These are phyloP conservation scores for Mixia osmundae DNA, from an alignment of 1,284 basidiomycete species.

Conservation along the genomic window DNA sequence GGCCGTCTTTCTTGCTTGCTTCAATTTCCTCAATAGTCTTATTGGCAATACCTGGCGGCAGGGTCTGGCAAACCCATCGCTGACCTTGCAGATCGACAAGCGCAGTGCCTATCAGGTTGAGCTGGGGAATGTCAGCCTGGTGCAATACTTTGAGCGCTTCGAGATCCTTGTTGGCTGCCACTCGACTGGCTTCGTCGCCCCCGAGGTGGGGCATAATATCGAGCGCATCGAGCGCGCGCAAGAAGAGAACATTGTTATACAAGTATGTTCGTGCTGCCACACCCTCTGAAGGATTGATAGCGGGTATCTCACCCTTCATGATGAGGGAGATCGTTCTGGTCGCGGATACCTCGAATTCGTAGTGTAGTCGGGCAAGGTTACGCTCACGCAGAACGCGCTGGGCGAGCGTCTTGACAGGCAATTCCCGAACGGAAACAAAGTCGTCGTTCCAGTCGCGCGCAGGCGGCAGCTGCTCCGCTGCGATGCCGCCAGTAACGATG, in stretches of 20 bases:
- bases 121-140: slow-evolving; percentile 24
- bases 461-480: slow-evolving; percentile 24
- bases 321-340: slow-evolving; percentile 29
- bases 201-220: slow-evolving; percentile 31
- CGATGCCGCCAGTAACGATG: slow-evolving; percentile 30
- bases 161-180: slow-evolving; percentile 33
- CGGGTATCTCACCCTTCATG: slow-evolving; percentile 19
- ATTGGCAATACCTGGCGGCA: slow-evolving; percentile 33
- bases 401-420: slow-evolving; percentile 27
- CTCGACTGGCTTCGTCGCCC: slow-evolving; percentile 32
- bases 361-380: slow-evolving; percentile 29
- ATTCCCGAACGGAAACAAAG: slow-evolving; percentile 31
- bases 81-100: slow-evolving; percentile 34
- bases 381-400: slow-evolving; percentile 32
- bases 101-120: slow-evolving; percentile 23
- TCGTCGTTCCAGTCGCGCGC: slow-evolving; percentile 38
- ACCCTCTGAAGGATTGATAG: slow-evolving; percentile 30
- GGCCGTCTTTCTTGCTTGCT: slow-evolving; percentile 14
- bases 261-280: slow-evolving; percentile 31
- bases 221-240: slow-evolving; percentile 32
- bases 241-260: slow-evolving; percentile 33
- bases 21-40: slow-evolving; percentile 15
- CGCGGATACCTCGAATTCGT: slow-evolving; percentile 31
- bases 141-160: slow-evolving; percentile 30
- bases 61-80: slow-evolving; percentile 34